phyloP scores from a whole-genome alignment of 768 basidiomycete genomes.

The Infundibulicybe gibba region DNA sequence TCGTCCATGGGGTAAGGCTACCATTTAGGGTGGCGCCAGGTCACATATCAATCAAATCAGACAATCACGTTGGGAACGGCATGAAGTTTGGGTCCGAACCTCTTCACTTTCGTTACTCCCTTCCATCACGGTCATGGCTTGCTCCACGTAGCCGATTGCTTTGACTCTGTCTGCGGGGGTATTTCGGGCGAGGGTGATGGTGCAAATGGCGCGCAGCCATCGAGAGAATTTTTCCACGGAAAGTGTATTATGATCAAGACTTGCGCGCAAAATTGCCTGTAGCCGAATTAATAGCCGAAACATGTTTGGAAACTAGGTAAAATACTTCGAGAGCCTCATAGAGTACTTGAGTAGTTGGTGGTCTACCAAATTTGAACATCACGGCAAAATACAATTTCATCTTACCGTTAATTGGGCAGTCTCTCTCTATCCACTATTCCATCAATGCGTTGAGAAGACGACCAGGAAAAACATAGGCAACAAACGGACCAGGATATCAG shows the following conservation, averaged over 20 bases:
- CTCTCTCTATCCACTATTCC: slow-evolving; percentile 69
- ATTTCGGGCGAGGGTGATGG: slow-evolving; percentile 73
- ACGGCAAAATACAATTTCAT: slow-evolving; percentile 5
- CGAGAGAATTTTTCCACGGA: slow-evolving; percentile 82
- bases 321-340: slow-evolving; percentile 70
- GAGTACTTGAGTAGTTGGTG: slow-evolving; percentile 48
- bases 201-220: slow-evolving; percentile 84
- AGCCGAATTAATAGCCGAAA: slow-evolving; percentile 2
- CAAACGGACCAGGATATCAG: slow-evolving; percentile 60
- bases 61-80: neutral
- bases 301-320: neutral
- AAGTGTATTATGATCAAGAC: slow-evolving; percentile 59
- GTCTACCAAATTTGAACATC: neutral
- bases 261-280: slow-evolving; percentile 75
- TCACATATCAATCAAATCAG: slow-evolving; percentile 12
- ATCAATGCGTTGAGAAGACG: slow-evolving; percentile 9
- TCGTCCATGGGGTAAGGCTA: slow-evolving; percentile 82
- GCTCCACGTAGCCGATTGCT: slow-evolving; percentile 79
- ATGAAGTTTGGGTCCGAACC: slow-evolving; percentile 25
- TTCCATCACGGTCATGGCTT: slow-evolving; percentile 71
- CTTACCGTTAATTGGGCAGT: slow-evolving; percentile 72
- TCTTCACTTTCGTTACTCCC: slow-evolving; percentile 51
- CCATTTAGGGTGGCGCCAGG: neutral
- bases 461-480: slow-evolving; percentile 6
- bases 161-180: slow-evolving; percentile 63